phyloP scores from a whole-genome alignment of 805 yeast genomes.

The Saccharomyces eubayanus region DNA sequence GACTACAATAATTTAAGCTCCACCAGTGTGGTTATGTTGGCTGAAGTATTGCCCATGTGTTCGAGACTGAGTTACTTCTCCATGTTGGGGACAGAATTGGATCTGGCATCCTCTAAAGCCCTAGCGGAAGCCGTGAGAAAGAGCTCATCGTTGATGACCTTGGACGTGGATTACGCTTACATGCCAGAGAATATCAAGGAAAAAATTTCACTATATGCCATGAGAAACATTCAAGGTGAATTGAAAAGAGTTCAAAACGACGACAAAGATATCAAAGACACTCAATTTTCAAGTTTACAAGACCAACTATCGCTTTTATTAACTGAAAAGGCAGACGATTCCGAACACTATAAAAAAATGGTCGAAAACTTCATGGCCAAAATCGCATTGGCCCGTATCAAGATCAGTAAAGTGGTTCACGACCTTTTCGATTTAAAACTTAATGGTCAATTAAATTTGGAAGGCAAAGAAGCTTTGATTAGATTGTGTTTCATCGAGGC shows the following conservation, averaged over 20 bases:
- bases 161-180: slow-evolving; percentile 55
- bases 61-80: slow-evolving; percentile 57
- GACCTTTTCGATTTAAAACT: slow-evolving; percentile 53
- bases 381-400: slow-evolving; percentile 32
- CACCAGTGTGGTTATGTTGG: slow-evolving; percentile 49
- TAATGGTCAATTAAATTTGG: slow-evolving; percentile 47
- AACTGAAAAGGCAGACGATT: slow-evolving; percentile 30
- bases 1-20: slow-evolving; percentile 59
- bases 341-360: slow-evolving; percentile 21
- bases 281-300: slow-evolving; percentile 53
- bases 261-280: slow-evolving; percentile 1
- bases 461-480: slow-evolving; percentile 73
- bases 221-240: slow-evolving; percentile 68
- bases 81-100: slow-evolving; percentile 56
- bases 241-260: slow-evolving; percentile 24
- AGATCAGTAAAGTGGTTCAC: slow-evolving; percentile 41
- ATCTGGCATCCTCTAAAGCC: slow-evolving; percentile 53
- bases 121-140: slow-evolving; percentile 58
- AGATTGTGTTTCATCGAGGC: slow-evolving; percentile 65
- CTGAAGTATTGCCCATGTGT: slow-evolving; percentile 68
- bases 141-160: slow-evolving; percentile 51
- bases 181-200: slow-evolving; percentile 54
- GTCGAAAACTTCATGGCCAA: slow-evolving; percentile 32
- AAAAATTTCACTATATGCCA: slow-evolving; percentile 64
- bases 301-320: slow-evolving; percentile 36